Evolutionary conservation across 805 yeast genomes (phyloP).

Genomic region (Schwanniomyces occidentalis): DNA sequence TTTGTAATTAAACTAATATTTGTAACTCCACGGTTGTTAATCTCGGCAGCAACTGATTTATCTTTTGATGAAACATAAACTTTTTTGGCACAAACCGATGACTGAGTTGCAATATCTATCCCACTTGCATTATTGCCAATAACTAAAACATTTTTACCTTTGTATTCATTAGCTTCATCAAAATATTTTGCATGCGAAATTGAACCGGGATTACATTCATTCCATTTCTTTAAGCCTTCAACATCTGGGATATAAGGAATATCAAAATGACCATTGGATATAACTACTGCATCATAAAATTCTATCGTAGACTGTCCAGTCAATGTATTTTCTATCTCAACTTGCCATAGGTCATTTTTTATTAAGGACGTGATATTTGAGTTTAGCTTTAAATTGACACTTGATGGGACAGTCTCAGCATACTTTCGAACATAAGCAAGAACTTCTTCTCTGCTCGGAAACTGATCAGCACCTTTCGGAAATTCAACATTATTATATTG

Average conservation of each 20-base stretch:
- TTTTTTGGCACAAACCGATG: slow-evolving; percentile 16
- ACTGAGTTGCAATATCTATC: slow-evolving; percentile 45
- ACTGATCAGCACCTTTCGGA: slow-evolving; percentile 39
- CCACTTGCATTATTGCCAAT: slow-evolving; percentile 67
- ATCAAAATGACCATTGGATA: slow-evolving; percentile 51
- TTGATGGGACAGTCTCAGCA: slow-evolving; percentile 26
- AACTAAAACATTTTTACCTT: slow-evolving; percentile 33
- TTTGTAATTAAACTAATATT: no score
- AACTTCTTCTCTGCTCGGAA: slow-evolving; percentile 64
- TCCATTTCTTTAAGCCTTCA: slow-evolving; percentile 40
- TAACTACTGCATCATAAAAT: slow-evolving; percentile 44
- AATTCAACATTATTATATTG: slow-evolving; percentile 37
- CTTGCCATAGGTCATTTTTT: slow-evolving; percentile 15
- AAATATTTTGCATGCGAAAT: slow-evolving; percentile 48
- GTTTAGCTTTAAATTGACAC: slow-evolving; percentile 11
- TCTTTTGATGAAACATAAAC: slow-evolving; percentile 13
- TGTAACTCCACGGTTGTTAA: slow-evolving; percentile 9
- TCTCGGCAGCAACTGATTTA: not conserved
- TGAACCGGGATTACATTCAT: slow-evolving; percentile 20
- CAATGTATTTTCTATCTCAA: slow-evolving; percentile 11
- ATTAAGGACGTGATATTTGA: slow-evolving; percentile 14
- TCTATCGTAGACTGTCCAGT: no score
- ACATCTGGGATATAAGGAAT: slow-evolving; percentile 47
- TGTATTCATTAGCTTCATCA: slow-evolving; percentile 30
- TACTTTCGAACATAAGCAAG: slow-evolving; percentile 60